Base-by-base conservation (phyloP, 176 grass and related monocot genomes). In the Saccharum spontaneum region DNA sequence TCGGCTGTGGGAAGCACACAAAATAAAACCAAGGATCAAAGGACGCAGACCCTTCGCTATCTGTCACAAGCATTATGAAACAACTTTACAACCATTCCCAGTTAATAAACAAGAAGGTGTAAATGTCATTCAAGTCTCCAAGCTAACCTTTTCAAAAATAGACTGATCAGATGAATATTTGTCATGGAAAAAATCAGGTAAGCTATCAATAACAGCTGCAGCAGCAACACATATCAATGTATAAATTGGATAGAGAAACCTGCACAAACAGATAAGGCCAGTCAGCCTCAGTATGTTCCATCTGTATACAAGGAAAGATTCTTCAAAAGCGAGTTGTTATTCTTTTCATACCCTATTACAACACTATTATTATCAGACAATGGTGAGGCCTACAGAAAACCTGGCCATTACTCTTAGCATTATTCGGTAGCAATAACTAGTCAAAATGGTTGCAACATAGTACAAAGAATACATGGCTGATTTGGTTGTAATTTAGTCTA, bases 161-260 rank as follows among this genome's bases (percentile, higher is more conserved):
- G 93, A 89, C 48, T 96, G 90, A 43, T 99, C 87, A 82, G 75
- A 69, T 31, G 84, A 84, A 90, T 92, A 96, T 87, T 95, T 95
- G 59, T 99, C 93, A 86, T 88, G 84, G 81, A 99, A 95, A 90
- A 94, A 80, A 71, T 99, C 90, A 34, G 97, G 97, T 84, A 92
- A 86, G 76, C 59, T 88, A 50, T 96, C 97, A 67, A 96, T 94
- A 71, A 99, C 93, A 86, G 97, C 90, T 63, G 89, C 86, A 49
- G 97, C 93, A 31, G 97, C 93, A 57, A 95, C 84, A 84, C 97
- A 99, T 84, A 99, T 99, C 60, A 99, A 91, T 74, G 97, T 86
- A 78, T 99, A 99, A 67, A 99, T 96, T 86, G 97, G 93, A 91
- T 99, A 99, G 64, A 99, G 93, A 88, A 99, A 99, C 78, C 97